phyloP scores from a whole-genome alignment of 2,329 filamentous ascomycete genomes.

The Aspergillus quadrilineatus region DNA sequence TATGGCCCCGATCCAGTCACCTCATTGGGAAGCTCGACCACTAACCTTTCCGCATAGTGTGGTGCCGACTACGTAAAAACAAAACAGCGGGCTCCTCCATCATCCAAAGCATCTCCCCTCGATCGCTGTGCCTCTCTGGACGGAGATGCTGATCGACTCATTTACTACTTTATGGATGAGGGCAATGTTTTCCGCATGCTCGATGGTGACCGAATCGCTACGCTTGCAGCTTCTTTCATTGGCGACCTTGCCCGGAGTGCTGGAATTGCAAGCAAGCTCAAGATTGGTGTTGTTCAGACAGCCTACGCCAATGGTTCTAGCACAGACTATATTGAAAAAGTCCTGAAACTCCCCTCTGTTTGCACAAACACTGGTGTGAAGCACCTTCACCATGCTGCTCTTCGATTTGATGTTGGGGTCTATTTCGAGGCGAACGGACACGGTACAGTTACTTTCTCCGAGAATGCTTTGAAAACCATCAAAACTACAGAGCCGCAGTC shows the following conservation, averaged over 20 bases:
- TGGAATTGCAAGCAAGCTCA: conserved; percentile 74
- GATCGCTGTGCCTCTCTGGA: conserved; percentile 88
- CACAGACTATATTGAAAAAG: conserved; percentile 86
- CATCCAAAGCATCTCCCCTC: conserved; percentile 71
- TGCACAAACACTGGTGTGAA: conserved; percentile 97
- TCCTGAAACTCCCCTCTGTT: conserved; percentile 82
- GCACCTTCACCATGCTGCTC: conserved; percentile 94
- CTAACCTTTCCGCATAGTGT: conserved; percentile 55
- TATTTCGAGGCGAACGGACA: conserved; percentile 99
- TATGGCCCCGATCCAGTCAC: conserved; percentile 43
- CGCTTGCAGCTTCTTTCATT: conserved; percentile 89
- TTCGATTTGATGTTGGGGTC: conserved; percentile 90
- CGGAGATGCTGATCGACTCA: conserved; percentile 90
- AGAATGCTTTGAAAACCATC: conserved; percentile 76
- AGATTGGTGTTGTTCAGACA: conserved; percentile 93
- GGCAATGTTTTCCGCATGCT: conserved; percentile 85
- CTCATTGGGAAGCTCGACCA: neutral
- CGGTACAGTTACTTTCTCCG: conserved; percentile 92
- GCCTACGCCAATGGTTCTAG: conserved; percentile 96
- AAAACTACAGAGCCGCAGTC: conserved; percentile 78
- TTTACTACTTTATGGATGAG: conserved; percentile 89
- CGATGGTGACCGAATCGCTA: conserved; percentile 95
- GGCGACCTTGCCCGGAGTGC: conserved; percentile 80
- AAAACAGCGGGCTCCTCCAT: conserved; percentile 83
- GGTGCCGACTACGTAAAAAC: conserved; percentile 98